Conservation (phyloP, 2,329 filamentous ascomycete species). For the Ophiosphaerella herpotricha region DNA sequence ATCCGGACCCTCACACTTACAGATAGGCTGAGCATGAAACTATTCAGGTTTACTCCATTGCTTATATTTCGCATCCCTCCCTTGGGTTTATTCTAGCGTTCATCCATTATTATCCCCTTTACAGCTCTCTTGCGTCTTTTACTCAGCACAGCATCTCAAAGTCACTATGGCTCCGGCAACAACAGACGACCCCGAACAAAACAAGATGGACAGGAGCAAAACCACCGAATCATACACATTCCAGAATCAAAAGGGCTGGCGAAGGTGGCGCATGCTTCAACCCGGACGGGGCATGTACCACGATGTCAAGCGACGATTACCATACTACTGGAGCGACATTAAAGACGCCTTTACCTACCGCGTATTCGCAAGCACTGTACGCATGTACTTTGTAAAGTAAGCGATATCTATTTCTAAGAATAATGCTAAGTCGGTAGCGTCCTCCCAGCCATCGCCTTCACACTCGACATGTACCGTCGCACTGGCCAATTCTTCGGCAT, state of each 20-base stretch:
- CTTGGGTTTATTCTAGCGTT: too few species aligned
- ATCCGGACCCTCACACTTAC: too few species aligned
- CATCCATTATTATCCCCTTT: too few species aligned
- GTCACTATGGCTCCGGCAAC: background rate
- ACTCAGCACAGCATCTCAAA: background rate
- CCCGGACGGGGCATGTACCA: constrained; percentile 60
- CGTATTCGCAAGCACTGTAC: constrained; percentile 59
- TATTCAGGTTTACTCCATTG: too few species aligned
- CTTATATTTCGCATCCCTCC: too few species aligned
- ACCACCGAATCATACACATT: constrained; percentile 40
- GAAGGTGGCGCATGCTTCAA: constrained; percentile 47
- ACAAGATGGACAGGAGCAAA: constrained; percentile 17
- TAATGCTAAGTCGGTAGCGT: constrained; percentile 43
- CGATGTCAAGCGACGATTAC: constrained; percentile 58
- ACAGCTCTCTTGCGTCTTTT: too few species aligned
- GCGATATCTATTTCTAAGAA: background rate
- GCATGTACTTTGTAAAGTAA: constrained; percentile 64
- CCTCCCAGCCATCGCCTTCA: constrained; percentile 63
- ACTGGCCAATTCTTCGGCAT: constrained; percentile 61
- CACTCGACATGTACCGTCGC: constrained; percentile 61
- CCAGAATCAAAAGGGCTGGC: constrained; percentile 48
- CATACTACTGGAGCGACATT: constrained; percentile 62
- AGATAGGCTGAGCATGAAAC: too few species aligned
- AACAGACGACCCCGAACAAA: background rate
- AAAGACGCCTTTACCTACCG: constrained; percentile 60